Percentiles rank a stretch among this genome's conserved stretches.
Conservation (phyloP, 1,139 yeast species). For the Suhomyces coccinellae region DNA sequence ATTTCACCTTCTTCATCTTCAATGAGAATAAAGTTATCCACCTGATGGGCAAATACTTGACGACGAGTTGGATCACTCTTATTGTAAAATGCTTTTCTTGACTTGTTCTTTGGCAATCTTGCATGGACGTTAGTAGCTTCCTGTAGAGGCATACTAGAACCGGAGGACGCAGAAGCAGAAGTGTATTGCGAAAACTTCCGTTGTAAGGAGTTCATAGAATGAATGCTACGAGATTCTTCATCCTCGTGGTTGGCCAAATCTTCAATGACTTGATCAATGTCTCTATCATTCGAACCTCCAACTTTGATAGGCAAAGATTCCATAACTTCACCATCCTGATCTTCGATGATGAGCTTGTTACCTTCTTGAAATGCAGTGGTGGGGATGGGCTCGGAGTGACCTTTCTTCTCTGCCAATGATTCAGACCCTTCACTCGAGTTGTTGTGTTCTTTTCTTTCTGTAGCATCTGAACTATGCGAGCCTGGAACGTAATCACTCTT, state of each 20-base stretch:
- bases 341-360: constrained; percentile 67
- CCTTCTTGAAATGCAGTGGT: constrained; percentile 76
- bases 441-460: background rate
- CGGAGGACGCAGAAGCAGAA: constrained; percentile 15
- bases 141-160: background rate
- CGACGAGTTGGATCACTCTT: constrained; percentile 35
- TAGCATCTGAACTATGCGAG: background rate
- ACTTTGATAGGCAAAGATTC: constrained; percentile 34
- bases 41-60: constrained; percentile 47
- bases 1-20: constrained; percentile 94
- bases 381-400: constrained; percentile 14
- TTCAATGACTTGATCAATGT: background rate
- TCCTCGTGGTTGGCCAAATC: constrained; percentile 8
- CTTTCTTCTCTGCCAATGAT: constrained; percentile 3
- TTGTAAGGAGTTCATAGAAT: constrained; percentile 42
- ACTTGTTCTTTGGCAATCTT: constrained; percentile 14
- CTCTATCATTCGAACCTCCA: background rate
- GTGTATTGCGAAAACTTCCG: constrained; percentile 39
- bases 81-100: constrained; percentile 30
- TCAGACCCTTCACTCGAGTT: constrained; percentile 2
- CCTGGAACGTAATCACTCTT: constrained; percentile 2
- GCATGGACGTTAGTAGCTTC: constrained; percentile 2
- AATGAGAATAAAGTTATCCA: constrained; percentile 72
- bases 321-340: constrained; percentile 75
- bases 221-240: constrained; percentile 31